Base-by-base conservation (phyloP, 1,284 basidiomycete species). In the Vanrija pseudolonga region DNA sequence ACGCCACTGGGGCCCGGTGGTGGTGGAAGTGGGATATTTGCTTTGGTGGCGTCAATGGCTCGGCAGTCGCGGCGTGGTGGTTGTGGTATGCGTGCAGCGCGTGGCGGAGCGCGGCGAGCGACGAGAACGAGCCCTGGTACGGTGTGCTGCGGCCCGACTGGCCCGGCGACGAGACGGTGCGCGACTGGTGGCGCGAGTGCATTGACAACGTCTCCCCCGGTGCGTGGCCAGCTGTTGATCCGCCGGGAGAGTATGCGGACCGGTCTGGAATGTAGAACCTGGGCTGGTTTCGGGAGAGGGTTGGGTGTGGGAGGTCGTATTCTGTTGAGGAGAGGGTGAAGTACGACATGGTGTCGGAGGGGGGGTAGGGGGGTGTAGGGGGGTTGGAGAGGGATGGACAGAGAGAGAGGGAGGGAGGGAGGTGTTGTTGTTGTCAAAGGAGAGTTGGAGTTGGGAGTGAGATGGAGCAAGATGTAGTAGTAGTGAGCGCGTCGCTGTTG, bases 251-350 rank as follows among this genome's bases (percentile, higher is more conserved):
- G 40, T 60, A 55, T 3, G 22, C 23, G 9, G 54, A 50, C 22
- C 57, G 44, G 20, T 60, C 56, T n/a, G 56, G 60, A 17, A 61
- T 61, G 60, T 61, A 61, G 51, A 61, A 61, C n/a, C 60, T 53
- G 11, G 60, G 60, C 42, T 53, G 60, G 47, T 56, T 45, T 28
- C 60, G 56, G n/a, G 51, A 51, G n/a, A 61, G 53, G 2, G 56
- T 57, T 2, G 59, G 59, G 40, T 61, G 59, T 0, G 59, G 56
- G n/a, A 61, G 41, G 50, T 60, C 59, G 50, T 50, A 57, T 23
- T 61, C 59, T 8, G 59, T 42, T 14, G 55, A 56, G 2, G 55
- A 47, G 18, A 52, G 44, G 6, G 57, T 59, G 42, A 55, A 59
- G 47, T 59, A 59, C 15, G 53, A 52, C 57, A 59, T 59, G 47